These are phyloP conservation scores for Colletotrichum siamense DNA, from an alignment of 2,329 filamentous ascomycete species.

Conservation along the genomic window DNA sequence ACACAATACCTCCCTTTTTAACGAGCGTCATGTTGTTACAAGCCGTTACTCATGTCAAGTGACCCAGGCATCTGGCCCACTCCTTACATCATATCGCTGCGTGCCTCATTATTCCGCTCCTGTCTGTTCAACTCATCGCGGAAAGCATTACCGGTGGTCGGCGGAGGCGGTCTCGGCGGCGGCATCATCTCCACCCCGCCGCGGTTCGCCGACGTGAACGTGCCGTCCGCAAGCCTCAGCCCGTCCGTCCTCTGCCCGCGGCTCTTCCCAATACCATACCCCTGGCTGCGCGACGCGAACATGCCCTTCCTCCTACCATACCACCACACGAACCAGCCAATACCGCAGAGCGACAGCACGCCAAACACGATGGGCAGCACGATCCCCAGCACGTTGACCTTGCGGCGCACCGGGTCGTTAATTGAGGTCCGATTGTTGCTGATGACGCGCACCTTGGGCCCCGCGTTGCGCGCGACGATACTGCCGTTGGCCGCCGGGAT, in stretches of 20 bases:
- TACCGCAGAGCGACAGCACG: not conserved
- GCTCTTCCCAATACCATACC: constrained; percentile 21
- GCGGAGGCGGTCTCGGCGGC: constrained; percentile 5
- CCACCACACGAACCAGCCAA: constrained; percentile 19
- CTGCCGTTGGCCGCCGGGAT: constrained; percentile 4
- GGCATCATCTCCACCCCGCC: constrained; percentile 21
- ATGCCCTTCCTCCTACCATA: constrained; percentile 12
- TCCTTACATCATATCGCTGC: not conserved
- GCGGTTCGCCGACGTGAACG: constrained; percentile 11
- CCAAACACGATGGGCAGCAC: constrained; percentile 19
- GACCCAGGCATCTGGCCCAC: not conserved
- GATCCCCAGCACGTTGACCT: constrained; percentile 10
- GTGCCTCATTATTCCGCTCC: constrained; percentile 8
- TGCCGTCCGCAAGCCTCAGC: not conserved
- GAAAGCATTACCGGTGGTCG: constrained; percentile 6
- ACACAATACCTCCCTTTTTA: not conserved
- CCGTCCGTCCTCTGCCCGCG: constrained; percentile 11
- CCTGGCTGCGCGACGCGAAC: constrained; percentile 12
- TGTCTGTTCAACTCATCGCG: constrained; percentile 18
- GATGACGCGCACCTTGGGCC: constrained; percentile 18
- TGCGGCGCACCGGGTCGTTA: not conserved
- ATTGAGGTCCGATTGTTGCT: not conserved
- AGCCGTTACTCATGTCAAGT: not conserved
- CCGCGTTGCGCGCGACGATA: constrained; percentile 1
- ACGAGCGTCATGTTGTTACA: not conserved